Evolutionary conservation across 2,329 filamentous ascomycete genomes (phyloP), one percentile per base, ranked within the genome.

Genomic region (Colletotrichum horii): DNA sequence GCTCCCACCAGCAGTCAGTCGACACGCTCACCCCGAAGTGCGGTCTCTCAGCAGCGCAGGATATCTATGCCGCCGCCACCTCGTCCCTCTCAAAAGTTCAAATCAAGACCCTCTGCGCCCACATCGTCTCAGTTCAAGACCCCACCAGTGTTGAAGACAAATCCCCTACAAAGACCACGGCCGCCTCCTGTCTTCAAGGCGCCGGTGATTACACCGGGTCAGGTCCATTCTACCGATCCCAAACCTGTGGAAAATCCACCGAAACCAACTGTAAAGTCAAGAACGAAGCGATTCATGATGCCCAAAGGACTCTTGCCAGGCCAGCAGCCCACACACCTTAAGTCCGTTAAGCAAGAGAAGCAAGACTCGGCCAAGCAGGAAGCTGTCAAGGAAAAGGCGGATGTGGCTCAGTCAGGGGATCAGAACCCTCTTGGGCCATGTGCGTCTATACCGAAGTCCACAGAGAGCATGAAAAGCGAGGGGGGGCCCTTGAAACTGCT

Each of bases 211-310:
- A 28, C 12, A 24, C 8, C 61, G 4, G 58, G n/a, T 24, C 64
- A 30, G 19, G 22, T 4, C 24, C 19, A 8, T n/a, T 26, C 26
- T 56, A 60, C 36, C 19, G 11, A 26, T 22, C n/a, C 52, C 24
- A 22, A 24, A 11, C 8, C 32, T 15, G 34, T 74, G 60, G 70
- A 34, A 11, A 69, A 62, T 55, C 61, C 68, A 4, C 34, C 28
- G 7, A 66, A 71, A 22, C 70, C 56, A n/a, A 26, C 22, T 22
- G 4, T 15, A n/a, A 76, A 74, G 65, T 19, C 58, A 16, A 76
- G 68, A 55, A 52, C 74, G 8, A 76, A 65, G 34, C 74, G 64
- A 6, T 76, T 76, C 65, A 76, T 76, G 74, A 74, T 76, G 74
- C 74, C 74, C 8, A 56, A 38, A 34, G 65, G 38, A 22, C 43